phyloP scores from a whole-genome alignment of 345 rosid genomes.

The Populus alba region DNA sequence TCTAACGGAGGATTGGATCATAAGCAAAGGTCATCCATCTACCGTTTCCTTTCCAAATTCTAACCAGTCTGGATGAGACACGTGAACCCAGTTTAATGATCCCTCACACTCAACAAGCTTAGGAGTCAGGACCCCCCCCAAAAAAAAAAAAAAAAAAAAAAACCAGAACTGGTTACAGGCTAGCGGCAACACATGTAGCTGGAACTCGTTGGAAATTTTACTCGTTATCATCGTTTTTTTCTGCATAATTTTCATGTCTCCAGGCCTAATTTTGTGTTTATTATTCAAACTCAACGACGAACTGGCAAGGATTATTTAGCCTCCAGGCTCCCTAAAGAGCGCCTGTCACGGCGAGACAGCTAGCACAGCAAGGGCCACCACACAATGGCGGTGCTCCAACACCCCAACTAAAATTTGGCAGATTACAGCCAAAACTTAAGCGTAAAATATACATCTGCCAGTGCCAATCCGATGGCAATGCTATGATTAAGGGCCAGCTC shows the following conservation, averaged over 20 bases:
- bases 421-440: not conserved
- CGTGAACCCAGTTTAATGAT: not conserved
- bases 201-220: not conserved
- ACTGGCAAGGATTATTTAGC: not conserved
- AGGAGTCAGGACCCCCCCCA: not conserved
- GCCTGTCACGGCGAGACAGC: slow-evolving; percentile 8
- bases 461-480: slow-evolving; percentile 1
- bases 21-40: not conserved
- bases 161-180: not conserved
- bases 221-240: not conserved
- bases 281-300: not conserved
- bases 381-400: slow-evolving; percentile 7
- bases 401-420: slow-evolving; percentile 6
- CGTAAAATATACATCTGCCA: slow-evolving; percentile 19
- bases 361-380: not conserved
- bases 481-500: not conserved
- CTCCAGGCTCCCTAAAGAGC: not conserved
- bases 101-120: too few species aligned
- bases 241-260: not conserved
- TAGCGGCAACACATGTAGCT: not conserved
- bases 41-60: not conserved
- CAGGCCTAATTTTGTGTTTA: not conserved
- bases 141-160: not conserved
- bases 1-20: not conserved
- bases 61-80: not conserved